These are phyloP conservation scores for Fusarium falciforme DNA, from an alignment of 2,329 filamentous ascomycete genomes.

Conservation along the genomic window DNA sequence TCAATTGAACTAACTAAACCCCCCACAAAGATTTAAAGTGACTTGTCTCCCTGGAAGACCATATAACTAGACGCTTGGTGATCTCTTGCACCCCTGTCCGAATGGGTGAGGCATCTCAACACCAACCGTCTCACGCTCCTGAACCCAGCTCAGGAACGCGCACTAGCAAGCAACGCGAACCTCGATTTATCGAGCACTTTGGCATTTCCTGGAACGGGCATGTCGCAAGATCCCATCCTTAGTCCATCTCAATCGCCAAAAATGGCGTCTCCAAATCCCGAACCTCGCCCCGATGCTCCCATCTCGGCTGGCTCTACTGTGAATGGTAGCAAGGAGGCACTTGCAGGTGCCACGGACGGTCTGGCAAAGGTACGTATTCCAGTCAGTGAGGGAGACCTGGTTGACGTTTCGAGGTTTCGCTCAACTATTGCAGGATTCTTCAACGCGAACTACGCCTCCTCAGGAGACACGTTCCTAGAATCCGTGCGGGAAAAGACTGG, in stretches of 20 bases:
- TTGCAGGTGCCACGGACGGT: neutral
- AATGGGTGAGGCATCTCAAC: neutral
- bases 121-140: neutral
- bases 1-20: neutral
- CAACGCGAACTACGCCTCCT: neutral
- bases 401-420: neutral
- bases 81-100: neutral
- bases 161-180: neutral
- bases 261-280: neutral
- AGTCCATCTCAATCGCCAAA: neutral
- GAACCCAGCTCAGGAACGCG: neutral
- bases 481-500: neutral
- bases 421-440: conserved; percentile 16
- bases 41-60: neutral
- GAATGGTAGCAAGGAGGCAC: neutral
- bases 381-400: neutral
- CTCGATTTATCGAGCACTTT: neutral
- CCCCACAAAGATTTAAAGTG: neutral
- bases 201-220: neutral
- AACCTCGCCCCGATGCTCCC: neutral
- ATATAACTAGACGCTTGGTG: neutral
- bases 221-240: neutral
- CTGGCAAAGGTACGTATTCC: neutral
- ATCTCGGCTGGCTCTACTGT: neutral
- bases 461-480: conserved; percentile 1